Conservation (phyloP, 768 basidiomycete species). For the Krasilnikovozyma curviuscula region DNA sequence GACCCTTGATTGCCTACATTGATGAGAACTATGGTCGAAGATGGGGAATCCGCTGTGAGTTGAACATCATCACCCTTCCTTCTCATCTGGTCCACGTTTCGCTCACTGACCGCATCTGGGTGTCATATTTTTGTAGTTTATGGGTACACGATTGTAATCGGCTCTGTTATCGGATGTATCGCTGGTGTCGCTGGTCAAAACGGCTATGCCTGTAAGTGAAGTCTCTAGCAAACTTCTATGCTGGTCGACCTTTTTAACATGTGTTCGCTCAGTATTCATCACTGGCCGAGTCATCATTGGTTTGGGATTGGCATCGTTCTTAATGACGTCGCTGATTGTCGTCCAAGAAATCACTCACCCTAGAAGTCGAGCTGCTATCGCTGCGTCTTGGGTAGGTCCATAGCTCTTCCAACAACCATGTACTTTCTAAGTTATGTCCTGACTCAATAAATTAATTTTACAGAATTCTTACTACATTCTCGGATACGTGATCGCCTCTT, state of each 20-base stretch:
- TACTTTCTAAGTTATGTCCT: background rate
- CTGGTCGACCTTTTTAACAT: background rate
- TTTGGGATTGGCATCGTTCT: constrained; percentile 25
- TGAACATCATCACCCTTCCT: no score
- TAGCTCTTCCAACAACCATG: background rate
- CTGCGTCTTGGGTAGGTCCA: constrained; percentile 22
- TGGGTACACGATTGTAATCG: constrained; percentile 23
- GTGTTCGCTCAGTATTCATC: constrained; percentile 18
- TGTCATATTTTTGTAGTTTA: constrained; percentile 25
- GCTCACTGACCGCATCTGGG: no score
- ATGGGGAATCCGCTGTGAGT: constrained; percentile 27
- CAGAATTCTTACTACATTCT: constrained; percentile 28
- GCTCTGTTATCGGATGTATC: constrained; percentile 25
- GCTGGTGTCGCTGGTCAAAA: constrained; percentile 24
- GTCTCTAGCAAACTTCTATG: background rate
- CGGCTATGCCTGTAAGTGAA: constrained; percentile 24
- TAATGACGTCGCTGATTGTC: constrained; percentile 25
- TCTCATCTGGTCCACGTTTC: no score
- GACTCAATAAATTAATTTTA: background rate
- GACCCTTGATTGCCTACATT: constrained; percentile 25
- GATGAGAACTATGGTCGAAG: constrained; percentile 26
- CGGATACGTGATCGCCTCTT: constrained; percentile 24
- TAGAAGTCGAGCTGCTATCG: constrained; percentile 20
- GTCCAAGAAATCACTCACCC: constrained; percentile 29
- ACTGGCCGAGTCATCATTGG: constrained; percentile 23